Evolutionary conservation across 352 stramenopile genomes (phyloP), one percentile per base, ranked within the genome.

Genomic region (Peronospora tabacina): DNA sequence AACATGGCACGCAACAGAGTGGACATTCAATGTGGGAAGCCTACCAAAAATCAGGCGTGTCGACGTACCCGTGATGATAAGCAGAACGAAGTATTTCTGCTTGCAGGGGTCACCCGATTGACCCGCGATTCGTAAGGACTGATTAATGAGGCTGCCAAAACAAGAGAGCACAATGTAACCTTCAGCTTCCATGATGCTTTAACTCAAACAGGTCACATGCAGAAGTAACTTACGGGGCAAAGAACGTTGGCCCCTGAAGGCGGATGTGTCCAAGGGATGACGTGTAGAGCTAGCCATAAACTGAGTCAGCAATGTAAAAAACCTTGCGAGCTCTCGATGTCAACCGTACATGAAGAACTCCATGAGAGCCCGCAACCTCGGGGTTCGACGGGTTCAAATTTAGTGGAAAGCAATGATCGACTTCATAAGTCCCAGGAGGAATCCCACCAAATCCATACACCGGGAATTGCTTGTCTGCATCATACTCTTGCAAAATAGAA

Each of bases 381-480:
- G 75, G 75, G 15, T 84, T 81, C 5, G 66, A 74, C 28, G 68
- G 64, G 35, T 89, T 82, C 20, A 81, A 47, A 47, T 82, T 87
- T 10, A 95, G 65, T 12, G 88, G 74, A 64, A 98, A 98, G 65
- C 87, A 97, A 61, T 98, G 90, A 29, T 84, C 57, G 22, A 96
- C 84, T 10, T 78, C 66, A 11, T 55, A 49, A 9, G 53, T 57
- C 29, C 73, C 77, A 24, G 72, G 68, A 50, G 93, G 83, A 42
- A 95, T 95, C 9, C 74, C 78, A 28, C 78, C 78, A 69, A 89
- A 89, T 22, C 72, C 78, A 51, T 84, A 89, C 17, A 82, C 79
- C 3, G 79, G 79, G 33, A 90, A 80, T 52, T 75, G 55, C 49
- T 85, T 82, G 52, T 90, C 79, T 28, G 66, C 60, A 47, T 90